These are phyloP conservation scores for Beauveria rudraprayagi DNA, from an alignment of 2,329 filamentous ascomycete genomes.

Conservation along the genomic window DNA sequence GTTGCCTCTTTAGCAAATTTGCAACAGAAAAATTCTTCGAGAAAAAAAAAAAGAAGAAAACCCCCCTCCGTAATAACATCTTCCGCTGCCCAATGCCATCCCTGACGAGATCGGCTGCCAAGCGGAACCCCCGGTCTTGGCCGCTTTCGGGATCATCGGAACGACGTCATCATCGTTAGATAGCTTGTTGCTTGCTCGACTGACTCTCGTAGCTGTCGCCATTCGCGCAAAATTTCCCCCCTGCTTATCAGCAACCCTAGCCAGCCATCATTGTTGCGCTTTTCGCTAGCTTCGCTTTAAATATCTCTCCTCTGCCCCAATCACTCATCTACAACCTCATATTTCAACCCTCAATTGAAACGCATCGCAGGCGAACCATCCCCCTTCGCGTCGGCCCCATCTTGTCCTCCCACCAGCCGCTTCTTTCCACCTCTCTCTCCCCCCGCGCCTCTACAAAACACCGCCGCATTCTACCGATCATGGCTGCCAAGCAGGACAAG, in stretches of 20 bases:
- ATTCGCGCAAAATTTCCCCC: not conserved
- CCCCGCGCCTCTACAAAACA: not conserved
- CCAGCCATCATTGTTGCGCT: not conserved
- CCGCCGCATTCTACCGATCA: slow-evolving; percentile 7
- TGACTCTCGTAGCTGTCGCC: not conserved
- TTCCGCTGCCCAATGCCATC: not conserved
- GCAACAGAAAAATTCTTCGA: not conserved
- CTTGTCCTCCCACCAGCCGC: not conserved
- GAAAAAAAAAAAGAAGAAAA: not conserved
- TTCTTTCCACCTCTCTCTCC: not conserved
- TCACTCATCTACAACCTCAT: not conserved
- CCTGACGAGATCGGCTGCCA: not conserved
- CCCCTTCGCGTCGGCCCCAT: not conserved
- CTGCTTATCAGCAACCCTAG: slow-evolving; percentile 5
- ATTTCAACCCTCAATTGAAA: not conserved
- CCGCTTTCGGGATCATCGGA: slow-evolving; percentile 6
- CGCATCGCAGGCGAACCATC: not conserved
- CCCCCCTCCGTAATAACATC: not conserved
- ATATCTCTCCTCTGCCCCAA: not conserved
- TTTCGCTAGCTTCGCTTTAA: not conserved
- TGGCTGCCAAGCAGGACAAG: slow-evolving; percentile 22
- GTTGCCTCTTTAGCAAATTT: not conserved
- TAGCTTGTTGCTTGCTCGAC: not conserved
- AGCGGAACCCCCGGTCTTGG: not conserved
- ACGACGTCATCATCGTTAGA: slow-evolving; percentile 8